Evolutionary conservation across 371 early-diverging fungal genomes (phyloP).

Genomic region (Polyrhizophydium stewartii): DNA sequence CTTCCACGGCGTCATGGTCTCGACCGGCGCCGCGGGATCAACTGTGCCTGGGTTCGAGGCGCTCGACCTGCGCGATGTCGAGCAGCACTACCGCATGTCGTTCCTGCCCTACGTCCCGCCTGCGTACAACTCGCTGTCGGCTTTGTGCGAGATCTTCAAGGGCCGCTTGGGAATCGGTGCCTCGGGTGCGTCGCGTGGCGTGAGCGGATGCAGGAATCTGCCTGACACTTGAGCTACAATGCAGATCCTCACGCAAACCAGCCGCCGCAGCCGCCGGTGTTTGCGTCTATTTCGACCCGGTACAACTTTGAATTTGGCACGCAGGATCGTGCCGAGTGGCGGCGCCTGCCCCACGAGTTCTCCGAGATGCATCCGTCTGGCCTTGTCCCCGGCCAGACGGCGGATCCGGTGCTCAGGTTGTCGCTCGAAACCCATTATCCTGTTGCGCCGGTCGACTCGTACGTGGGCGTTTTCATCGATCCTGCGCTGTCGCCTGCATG

Average conservation of each 20-base stretch:
- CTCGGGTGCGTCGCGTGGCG: not conserved
- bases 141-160: slow-evolving; percentile 51
- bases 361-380: not conserved
- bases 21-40: not conserved
- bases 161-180: slow-evolving; percentile 23
- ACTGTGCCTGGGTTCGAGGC: not conserved
- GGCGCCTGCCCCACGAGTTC: not conserved
- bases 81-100: slow-evolving; percentile 55
- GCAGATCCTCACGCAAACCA: not conserved
- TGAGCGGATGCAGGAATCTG: not conserved
- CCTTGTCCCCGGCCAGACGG: not conserved
- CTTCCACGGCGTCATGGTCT: slow-evolving; percentile 47
- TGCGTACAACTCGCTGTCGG: slow-evolving; percentile 52
- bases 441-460: not conserved
- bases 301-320: slow-evolving; percentile 14
- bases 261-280: not conserved
- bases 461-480: not conserved
- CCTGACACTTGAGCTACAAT: not conserved
- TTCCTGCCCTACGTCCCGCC: slow-evolving; percentile 54
- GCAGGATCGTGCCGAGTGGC: no score
- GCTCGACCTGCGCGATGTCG: not conserved
- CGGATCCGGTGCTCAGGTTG: not conserved
- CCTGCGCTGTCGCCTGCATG: not conserved
- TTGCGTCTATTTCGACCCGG: not conserved
- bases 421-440: slow-evolving; percentile 1